Base-by-base conservation (phyloP, 768 basidiomycete genomes). In the Auricularia heimuer region DNA sequence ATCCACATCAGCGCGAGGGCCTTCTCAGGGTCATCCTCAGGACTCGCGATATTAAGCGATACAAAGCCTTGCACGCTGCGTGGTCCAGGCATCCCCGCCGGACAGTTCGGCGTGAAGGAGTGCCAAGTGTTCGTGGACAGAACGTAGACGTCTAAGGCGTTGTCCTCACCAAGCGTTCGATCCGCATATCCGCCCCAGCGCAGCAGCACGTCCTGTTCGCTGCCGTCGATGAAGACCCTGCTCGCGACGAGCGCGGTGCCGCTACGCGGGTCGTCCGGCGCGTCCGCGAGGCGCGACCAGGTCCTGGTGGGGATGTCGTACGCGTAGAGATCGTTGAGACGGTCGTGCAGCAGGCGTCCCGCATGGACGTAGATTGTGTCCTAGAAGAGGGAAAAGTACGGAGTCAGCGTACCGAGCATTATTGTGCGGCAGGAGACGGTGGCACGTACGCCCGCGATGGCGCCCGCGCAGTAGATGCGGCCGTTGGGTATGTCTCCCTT, bases 161-260 rank as follows among this genome's bases (percentile, higher is more conserved):
- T 69, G 18, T 66, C 67, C 3, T 65, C 64, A 4, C 76, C 77
- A 7, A 80, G 71, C 63, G 80, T 73, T 44, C 74, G 64, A 3
- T 77, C 77, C 6, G 74, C 71, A 54, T 77, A 78, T 21, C 77
- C 77, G 76, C 76, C 80, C 65, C 76, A 80, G 3, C 79, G 75
- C 35, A 80, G 61, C 36, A 79, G 71, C 10, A 75, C 71, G 18
- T 69, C 65, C 8, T 67, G 68, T 3, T 66, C 62, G 3, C 14
- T 10, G 34, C 24, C 56, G 34, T 60, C 56, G 18, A 60, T 29
- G 0, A 54, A n/a, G 7, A 69, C 34, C 29, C 70, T 64, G 12
- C 71, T 65, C 33, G 75, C 65, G 8, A 73, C 70, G 62, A 80
- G 72, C n/a, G 73, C 73, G 0, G 79, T 80, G 2, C 80, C 80